Conservation (phyloP, 805 yeast species). For the Zygoascus ofunaensis region DNA sequence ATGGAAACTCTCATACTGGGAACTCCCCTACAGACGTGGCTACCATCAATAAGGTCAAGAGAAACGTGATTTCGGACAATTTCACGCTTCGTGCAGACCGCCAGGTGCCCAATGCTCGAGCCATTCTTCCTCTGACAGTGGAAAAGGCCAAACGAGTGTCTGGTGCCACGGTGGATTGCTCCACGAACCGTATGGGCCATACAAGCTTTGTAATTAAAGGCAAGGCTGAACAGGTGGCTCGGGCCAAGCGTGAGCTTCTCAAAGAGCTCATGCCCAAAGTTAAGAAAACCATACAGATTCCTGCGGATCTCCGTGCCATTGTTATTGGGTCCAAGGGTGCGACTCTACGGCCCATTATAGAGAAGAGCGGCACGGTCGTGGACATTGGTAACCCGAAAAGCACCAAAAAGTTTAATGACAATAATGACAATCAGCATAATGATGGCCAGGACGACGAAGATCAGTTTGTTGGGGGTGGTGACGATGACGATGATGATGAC, state of each 20-base stretch:
- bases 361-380: slow-evolving; percentile 55
- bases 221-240: slow-evolving; percentile 49
- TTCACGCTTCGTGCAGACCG: slow-evolving; percentile 64
- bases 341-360: slow-evolving; percentile 69
- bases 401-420: slow-evolving; percentile 1
- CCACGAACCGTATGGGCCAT: slow-evolving; percentile 63
- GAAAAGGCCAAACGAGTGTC: slow-evolving; percentile 50
- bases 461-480: slow-evolving; percentile 20
- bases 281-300: slow-evolving; percentile 50
- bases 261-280: slow-evolving; percentile 73
- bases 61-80: slow-evolving; percentile 65
- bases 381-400: slow-evolving; percentile 42
- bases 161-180: slow-evolving; percentile 69
- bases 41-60: slow-evolving; percentile 36
- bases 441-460: slow-evolving; percentile 2
- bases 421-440: not conserved
- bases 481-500: slow-evolving; percentile 45
- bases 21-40: slow-evolving; percentile 11
- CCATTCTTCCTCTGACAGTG: slow-evolving; percentile 62
- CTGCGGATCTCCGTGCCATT: slow-evolving; percentile 65
- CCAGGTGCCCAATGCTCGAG: slow-evolving; percentile 50
- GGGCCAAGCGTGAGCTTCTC: slow-evolving; percentile 67
- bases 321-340: slow-evolving; percentile 85
- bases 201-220: slow-evolving; percentile 83
- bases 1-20: not conserved